Evolutionary conservation across 306 rosid species (phyloP).

Genomic region (Citrullus amarus): DNA sequence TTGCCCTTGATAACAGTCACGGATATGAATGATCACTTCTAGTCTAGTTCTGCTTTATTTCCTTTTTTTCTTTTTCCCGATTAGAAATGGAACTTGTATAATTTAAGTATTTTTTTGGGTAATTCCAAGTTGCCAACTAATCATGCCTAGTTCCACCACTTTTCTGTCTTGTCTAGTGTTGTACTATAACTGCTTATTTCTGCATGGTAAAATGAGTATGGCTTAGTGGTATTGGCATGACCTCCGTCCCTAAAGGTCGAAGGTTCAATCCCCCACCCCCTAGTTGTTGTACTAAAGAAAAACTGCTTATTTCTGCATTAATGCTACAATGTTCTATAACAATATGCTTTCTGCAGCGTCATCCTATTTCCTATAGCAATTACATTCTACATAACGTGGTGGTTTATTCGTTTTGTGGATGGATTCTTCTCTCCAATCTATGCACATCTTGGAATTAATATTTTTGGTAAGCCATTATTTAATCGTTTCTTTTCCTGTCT

Average conservation of each 20-base stretch:
- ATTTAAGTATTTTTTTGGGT: neutral
- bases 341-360: conserved; percentile 48
- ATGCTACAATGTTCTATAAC: neutral
- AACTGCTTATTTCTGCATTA: neutral
- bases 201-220: no score
- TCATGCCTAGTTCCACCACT: neutral
- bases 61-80: neutral
- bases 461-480: conserved; percentile 47
- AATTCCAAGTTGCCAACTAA: neutral
- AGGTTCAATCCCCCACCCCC: no score
- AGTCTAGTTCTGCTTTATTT: neutral
- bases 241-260: no score
- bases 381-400: conserved; percentile 85
- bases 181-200: neutral
- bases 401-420: conserved; percentile 90
- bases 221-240: no score
- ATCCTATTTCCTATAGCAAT: conserved; percentile 77
- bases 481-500: neutral
- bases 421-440: conserved; percentile 86
- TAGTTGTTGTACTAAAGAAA: neutral
- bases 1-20: neutral
- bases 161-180: neutral
- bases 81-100: neutral
- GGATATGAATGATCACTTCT: neutral
- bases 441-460: conserved; percentile 75